These are phyloP conservation scores for Atalantia buxifolia DNA, from an alignment of 345 rosid species.

Conservation along the genomic window DNA sequence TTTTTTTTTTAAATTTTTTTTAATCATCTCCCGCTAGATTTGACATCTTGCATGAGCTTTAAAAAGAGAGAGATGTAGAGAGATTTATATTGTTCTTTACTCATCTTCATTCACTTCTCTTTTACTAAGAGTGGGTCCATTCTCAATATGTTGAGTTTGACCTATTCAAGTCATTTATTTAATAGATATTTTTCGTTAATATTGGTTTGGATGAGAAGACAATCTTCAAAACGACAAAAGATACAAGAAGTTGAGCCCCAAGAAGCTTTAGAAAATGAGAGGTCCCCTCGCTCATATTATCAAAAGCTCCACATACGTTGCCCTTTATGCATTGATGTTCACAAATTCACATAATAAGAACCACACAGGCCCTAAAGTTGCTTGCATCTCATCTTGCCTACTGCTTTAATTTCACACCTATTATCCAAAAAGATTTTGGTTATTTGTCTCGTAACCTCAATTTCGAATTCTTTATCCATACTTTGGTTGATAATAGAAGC, in stretches of 20 bases:
- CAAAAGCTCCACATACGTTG: slow-evolving; percentile 32
- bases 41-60: slow-evolving; percentile 19
- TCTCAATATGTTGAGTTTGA: slow-evolving; percentile 19
- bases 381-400: slow-evolving; percentile 15
- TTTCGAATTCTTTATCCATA: neutral
- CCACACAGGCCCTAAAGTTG: slow-evolving; percentile 19
- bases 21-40: slow-evolving; percentile 17
- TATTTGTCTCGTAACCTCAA: neutral
- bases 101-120: slow-evolving; percentile 18
- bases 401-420: neutral
- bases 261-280: slow-evolving; percentile 39
- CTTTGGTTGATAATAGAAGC: neutral
- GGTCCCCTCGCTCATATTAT: slow-evolving; percentile 45
- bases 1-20: neutral
- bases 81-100: slow-evolving; percentile 1
- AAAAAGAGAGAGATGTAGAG: slow-evolving; percentile 1
- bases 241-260: slow-evolving; percentile 41
- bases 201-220: slow-evolving; percentile 31
- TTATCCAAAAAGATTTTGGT: neutral
- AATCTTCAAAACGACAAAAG: slow-evolving; percentile 91
- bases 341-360: slow-evolving; percentile 27
- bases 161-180: neutral
- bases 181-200: slow-evolving; percentile 1
- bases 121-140: slow-evolving; percentile 22
- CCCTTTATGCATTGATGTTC: slow-evolving; percentile 47